phyloP scores from a whole-genome alignment of 176 grass and related monocot species.

The Juncus inflexus region DNA sequence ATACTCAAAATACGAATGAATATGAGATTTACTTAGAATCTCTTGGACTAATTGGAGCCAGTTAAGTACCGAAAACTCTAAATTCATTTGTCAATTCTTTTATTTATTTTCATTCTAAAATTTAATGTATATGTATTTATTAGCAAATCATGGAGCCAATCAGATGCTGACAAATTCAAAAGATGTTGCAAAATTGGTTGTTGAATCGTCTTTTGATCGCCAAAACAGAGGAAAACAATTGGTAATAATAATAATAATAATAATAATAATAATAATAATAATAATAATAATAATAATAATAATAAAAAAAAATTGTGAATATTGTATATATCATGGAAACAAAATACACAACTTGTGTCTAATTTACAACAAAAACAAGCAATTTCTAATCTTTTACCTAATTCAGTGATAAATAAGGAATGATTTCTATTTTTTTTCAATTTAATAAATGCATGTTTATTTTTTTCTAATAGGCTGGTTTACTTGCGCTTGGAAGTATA shows the following conservation, averaged over 20 bases:
- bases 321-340: background rate
- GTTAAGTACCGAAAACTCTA: conserved; percentile 37
- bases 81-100: conserved; percentile 1
- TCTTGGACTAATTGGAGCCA: conserved; percentile 76
- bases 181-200: conserved; percentile 42
- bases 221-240: conserved; percentile 75
- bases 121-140: conserved; percentile 7
- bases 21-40: conserved; percentile 69
- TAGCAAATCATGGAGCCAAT: conserved; percentile 69
- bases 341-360: too few species aligned
- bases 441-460: background rate
- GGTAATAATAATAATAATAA: conserved; percentile 37
- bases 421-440: background rate
- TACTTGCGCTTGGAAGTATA: conserved; percentile 86
- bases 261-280: background rate
- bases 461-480: conserved; percentile 54
- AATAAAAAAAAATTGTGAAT: background rate
- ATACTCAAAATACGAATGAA: conserved; percentile 61
- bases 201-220: conserved; percentile 56
- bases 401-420: conserved; percentile 6
- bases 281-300: background rate
- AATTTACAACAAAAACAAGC: background rate
- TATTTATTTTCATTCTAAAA: conserved; percentile 14
- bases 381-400: background rate
- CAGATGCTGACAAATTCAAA: conserved; percentile 51